Evolutionary conservation across 2,329 filamentous ascomycete species (phyloP).

Genomic region (Epicoccum nigrum): DNA sequence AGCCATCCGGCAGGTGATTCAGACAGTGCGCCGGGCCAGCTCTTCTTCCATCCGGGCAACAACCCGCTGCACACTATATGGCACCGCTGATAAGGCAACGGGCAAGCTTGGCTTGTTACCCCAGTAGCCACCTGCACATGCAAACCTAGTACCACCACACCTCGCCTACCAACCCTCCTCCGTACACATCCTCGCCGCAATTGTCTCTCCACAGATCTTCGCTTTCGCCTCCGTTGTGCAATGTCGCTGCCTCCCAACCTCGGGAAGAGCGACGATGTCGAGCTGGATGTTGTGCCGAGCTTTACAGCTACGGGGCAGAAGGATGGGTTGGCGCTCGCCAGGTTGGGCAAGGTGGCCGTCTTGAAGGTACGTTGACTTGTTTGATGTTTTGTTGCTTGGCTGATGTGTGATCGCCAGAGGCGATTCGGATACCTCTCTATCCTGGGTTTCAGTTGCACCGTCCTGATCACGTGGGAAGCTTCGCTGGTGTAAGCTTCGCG

Average conservation of each 20-base stretch:
- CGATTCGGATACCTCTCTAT: conserved; percentile 37
- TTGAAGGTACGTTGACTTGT: conserved; percentile 21
- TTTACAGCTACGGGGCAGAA: conserved; percentile 17
- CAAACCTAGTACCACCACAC: too few species aligned
- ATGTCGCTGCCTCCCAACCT: conserved; percentile 18
- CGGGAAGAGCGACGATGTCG: conserved; percentile 19
- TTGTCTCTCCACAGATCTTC: not conserved
- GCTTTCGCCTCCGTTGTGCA: conserved; percentile 1
- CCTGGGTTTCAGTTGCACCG: conserved; percentile 36
- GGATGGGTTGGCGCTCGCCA: conserved; percentile 28
- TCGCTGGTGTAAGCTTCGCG: conserved; percentile 26
- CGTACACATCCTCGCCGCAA: not conserved
- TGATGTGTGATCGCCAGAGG: conserved; percentile 18
- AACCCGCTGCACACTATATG: not conserved
- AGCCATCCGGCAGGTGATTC: conserved; percentile 22
- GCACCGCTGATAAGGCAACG: too few species aligned
- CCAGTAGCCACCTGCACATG: too few species aligned
- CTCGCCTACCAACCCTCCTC: too few species aligned
- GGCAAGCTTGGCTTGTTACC: not conserved
- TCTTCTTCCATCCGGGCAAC: not conserved
- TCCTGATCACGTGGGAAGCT: conserved; percentile 39
- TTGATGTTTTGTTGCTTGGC: not conserved
- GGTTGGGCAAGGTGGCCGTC: conserved; percentile 32
- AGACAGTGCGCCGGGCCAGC: conserved; percentile 8
- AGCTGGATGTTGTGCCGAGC: conserved; percentile 16